phyloP scores from a whole-genome alignment of 2,329 filamentous ascomycete species.

The Pyrenochaeta sp. region DNA sequence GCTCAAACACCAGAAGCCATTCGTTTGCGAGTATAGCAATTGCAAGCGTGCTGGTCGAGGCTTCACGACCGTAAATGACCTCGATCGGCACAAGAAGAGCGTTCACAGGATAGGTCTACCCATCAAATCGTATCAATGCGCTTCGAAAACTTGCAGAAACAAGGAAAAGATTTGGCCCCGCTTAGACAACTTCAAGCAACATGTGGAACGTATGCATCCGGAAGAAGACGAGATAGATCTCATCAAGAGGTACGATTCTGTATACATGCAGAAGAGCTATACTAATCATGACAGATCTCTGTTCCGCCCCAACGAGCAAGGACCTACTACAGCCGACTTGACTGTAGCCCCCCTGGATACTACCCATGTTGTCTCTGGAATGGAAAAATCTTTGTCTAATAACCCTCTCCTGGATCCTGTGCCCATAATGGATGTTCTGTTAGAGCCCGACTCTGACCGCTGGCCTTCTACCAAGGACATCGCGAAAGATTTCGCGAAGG shows the following conservation, averaged over 20 bases:
- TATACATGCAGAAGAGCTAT: background rate
- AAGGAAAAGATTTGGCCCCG: conserved; percentile 78
- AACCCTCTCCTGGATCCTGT: conserved; percentile 24
- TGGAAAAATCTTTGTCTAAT: conserved; percentile 29
- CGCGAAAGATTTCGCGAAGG: background rate
- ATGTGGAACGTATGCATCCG: conserved; percentile 73
- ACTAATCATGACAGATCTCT: conserved; percentile 37
- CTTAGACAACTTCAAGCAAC: conserved; percentile 85
- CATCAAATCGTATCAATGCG: conserved; percentile 64
- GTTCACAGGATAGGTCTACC: conserved; percentile 65
- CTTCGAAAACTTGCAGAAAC: conserved; percentile 62
- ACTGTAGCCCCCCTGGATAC: conserved; percentile 38
- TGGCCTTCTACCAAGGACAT: conserved; percentile 24
- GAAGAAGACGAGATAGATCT: conserved; percentile 54
- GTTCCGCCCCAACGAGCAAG: conserved; percentile 11
- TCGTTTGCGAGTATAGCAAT: conserved; percentile 64
- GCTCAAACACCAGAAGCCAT: conserved; percentile 72
- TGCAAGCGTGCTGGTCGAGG: conserved; percentile 68
- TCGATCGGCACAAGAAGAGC: conserved; percentile 78
- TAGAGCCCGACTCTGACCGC: conserved; percentile 25
- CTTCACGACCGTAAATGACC: conserved; percentile 82
- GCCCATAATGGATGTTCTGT: conserved; percentile 29
- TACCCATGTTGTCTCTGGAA: conserved; percentile 34
- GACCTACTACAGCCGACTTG: conserved; percentile 9
- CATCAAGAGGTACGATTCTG: conserved; percentile 53